These are phyloP conservation scores for Dalbergia oliveri DNA, from an alignment of 306 rosid genomes.

Conservation along the genomic window DNA sequence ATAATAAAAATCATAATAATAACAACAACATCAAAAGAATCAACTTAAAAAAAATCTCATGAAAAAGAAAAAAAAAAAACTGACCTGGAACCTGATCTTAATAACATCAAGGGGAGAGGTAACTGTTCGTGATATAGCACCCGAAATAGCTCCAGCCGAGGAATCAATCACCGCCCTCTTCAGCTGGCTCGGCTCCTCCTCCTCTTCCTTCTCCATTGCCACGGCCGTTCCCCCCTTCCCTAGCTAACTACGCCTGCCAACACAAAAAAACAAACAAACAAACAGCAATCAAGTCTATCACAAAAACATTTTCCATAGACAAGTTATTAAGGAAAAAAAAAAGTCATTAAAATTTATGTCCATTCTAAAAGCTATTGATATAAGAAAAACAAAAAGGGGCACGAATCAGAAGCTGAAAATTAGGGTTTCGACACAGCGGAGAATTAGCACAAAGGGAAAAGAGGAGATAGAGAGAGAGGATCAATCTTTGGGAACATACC, in stretches of 20 bases:
- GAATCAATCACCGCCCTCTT: conserved; percentile 74
- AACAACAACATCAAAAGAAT: background rate
- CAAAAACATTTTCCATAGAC: no score
- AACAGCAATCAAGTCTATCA: background rate
- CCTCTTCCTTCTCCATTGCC: conserved; percentile 88
- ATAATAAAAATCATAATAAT: background rate
- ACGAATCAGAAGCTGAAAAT: background rate
- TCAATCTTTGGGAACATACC: conserved; percentile 40
- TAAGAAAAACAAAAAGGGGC: no score
- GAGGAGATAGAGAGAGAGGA: background rate
- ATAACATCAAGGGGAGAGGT: conserved; percentile 98
- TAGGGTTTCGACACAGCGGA: conserved; percentile 26
- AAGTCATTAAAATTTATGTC: background rate
- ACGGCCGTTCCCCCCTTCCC: conserved; percentile 41
- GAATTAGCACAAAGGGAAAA: no score
- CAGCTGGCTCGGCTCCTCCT: conserved; percentile 80
- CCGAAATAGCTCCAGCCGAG: conserved; percentile 86
- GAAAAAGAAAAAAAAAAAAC: conserved; percentile 5
- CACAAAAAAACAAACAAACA: background rate
- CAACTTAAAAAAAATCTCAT: conserved; percentile 28
- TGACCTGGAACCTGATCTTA: conserved; percentile 96
- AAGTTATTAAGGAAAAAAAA: no score
- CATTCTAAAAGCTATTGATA: background rate
- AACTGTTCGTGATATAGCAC: conserved; percentile 82
- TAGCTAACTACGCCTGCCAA: conserved; percentile 50